These are phyloP conservation scores for Zygotorulaspora florentina DNA, from an alignment of 805 yeast genomes.

Conservation along the genomic window DNA sequence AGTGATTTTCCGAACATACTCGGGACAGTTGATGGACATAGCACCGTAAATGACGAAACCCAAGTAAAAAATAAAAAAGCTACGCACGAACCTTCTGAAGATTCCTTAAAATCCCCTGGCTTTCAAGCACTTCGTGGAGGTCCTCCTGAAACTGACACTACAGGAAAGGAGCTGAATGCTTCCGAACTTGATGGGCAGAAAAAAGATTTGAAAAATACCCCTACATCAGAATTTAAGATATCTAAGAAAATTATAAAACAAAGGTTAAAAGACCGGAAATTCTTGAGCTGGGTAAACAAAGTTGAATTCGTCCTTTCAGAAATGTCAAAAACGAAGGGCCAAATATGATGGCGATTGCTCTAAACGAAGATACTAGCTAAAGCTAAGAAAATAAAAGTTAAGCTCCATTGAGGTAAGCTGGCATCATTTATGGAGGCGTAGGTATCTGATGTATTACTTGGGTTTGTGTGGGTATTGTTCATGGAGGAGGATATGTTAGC, in stretches of 20 bases:
- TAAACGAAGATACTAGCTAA: neutral
- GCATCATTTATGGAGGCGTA: neutral
- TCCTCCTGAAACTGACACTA: neutral
- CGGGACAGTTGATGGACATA: neutral
- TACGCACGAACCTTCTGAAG: too few species aligned
- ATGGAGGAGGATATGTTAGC: neutral
- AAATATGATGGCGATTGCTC: neutral
- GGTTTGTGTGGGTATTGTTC: neutral
- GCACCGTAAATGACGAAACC: neutral
- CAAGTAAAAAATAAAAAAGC: too few species aligned
- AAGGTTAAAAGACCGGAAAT: slow-evolving; percentile 25
- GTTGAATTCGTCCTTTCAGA: slow-evolving; percentile 9
- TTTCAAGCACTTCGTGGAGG: neutral
- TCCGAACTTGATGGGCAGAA: neutral
- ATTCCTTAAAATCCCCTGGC: too few species aligned
- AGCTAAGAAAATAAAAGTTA: neutral
- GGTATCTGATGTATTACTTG: neutral
- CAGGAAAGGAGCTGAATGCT: neutral
- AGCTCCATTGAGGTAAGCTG: neutral
- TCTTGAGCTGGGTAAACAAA: slow-evolving; percentile 30
- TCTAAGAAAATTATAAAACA: slow-evolving; percentile 19
- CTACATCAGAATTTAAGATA: slow-evolving; percentile 10
- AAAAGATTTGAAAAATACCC: neutral
- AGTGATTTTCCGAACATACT: too few species aligned
- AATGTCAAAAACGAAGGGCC: slow-evolving; percentile 2